Evolutionary conservation across 768 basidiomycete species (phyloP).

Genomic region (Russula griseocarnosa): DNA sequence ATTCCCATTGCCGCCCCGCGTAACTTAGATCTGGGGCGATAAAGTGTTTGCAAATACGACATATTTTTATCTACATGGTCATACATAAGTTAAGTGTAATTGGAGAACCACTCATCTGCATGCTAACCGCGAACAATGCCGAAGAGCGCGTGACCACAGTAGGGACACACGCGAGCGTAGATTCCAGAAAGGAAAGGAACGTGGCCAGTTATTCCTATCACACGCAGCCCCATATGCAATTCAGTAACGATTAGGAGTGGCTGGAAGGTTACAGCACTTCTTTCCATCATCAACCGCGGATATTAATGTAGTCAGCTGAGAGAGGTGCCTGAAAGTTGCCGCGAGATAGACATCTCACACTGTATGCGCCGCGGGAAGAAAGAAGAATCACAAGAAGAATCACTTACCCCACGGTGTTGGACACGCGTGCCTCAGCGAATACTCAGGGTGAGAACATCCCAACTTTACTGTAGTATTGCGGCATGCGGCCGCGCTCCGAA

Average conservation of each 20-base stretch:
- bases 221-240: not conserved
- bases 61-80: not conserved
- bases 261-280: not conserved
- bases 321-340: not conserved
- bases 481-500: not conserved
- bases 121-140: not conserved
- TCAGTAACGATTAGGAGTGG: constrained; percentile 6
- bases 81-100: not conserved
- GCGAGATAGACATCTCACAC: not conserved
- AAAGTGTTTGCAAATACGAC: not conserved
- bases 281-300: constrained; percentile 12
- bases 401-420: not conserved
- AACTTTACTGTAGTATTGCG: not conserved
- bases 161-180: not conserved
- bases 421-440: not conserved
- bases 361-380: constrained; percentile 14
- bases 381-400: not conserved
- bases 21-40: not conserved
- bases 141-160: constrained; percentile 4
- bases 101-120: not conserved
- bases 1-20: not conserved
- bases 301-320: not conserved
- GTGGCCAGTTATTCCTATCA: constrained; percentile 10
- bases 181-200: constrained; percentile 11
- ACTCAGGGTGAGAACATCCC: not conserved